Base-by-base conservation (phyloP, 2,329 filamentous ascomycete genomes). In the Allantophomopsis lycopodina region DNA sequence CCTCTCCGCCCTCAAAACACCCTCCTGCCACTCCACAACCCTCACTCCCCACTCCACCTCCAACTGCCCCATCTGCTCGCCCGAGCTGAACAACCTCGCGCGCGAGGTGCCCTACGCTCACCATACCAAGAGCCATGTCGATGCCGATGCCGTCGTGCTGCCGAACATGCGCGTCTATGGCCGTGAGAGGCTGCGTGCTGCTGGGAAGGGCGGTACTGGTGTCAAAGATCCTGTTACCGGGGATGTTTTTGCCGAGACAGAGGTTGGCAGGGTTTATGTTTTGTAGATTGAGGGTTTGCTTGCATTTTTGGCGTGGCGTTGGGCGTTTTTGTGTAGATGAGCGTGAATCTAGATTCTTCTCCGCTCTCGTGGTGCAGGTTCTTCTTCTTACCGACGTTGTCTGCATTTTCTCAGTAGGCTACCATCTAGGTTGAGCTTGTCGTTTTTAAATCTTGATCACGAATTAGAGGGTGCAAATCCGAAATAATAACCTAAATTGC, bases 31-130 rank as follows among this genome's bases (percentile, higher is more conserved):
- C 62, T 82, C 81, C 2, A 44, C 47, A 2, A 47, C 54, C 21
- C 39, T 45, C 8, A 28, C 23, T 4, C 23, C 23, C 5, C 45
- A 44, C n/a, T 57, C 47, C 40, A 77, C 76, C 2, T 80, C 83
- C 7, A 77, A 96, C 33, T 98, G 91, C 52, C 91, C 91, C 3
- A 96, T 98, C 54, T 98, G 91, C 65, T 91, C 83, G 36, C 91
- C 83, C 1, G 91, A 98, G 61, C 73, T 98, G 41, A 96, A 96
- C 58, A 83, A 88, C 52, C 72, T 98, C 28, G 89, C 91, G 2
- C 71, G 80, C 38, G 79, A 81, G 50, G 83, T 98, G 35, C 91
- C 91, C 1, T 96, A 96, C 52, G 91, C 91, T 2, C 83, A 94
- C 54, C 91, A 98, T 58, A 88, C 83, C 21, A 93, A 93, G 67